phyloP scores from a whole-genome alignment of 2,329 filamentous ascomycete species.

The Emmonsia crescens region DNA sequence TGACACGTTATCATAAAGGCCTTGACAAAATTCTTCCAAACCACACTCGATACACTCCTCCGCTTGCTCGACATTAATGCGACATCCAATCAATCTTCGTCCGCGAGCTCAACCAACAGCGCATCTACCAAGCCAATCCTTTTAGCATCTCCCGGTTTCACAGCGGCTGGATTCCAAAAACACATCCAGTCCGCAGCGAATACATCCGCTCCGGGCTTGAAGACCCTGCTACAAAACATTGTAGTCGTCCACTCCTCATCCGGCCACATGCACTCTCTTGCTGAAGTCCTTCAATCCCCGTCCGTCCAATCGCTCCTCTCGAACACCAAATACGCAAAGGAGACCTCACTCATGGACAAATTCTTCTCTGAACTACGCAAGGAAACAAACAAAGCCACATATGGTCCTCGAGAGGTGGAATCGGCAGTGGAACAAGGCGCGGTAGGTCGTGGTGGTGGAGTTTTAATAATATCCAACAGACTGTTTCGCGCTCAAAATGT shows the following conservation, averaged over 20 bases:
- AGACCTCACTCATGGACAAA: slow-evolving; percentile 73
- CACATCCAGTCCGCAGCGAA: slow-evolving; percentile 56
- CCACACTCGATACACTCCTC: slow-evolving; percentile 61
- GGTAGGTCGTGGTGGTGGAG: slow-evolving; percentile 74
- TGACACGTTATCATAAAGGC: slow-evolving; percentile 36
- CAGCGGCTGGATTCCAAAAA: slow-evolving; percentile 67
- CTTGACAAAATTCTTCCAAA: slow-evolving; percentile 66
- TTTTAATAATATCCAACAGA: slow-evolving; percentile 75
- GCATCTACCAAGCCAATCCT: slow-evolving; percentile 54
- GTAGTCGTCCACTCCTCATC: slow-evolving; percentile 73
- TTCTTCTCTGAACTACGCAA: slow-evolving; percentile 67
- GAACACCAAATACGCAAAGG: slow-evolving; percentile 77
- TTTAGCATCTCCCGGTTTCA: slow-evolving; percentile 81
- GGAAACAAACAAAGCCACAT: slow-evolving; percentile 84
- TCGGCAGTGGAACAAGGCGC: slow-evolving; percentile 77
- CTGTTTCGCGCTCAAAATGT: slow-evolving; percentile 79
- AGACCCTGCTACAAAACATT: slow-evolving; percentile 55
- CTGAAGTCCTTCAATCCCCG: slow-evolving; percentile 73
- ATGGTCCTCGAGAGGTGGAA: slow-evolving; percentile 73
- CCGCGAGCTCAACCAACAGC: slow-evolving; percentile 35
- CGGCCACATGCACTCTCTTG: slow-evolving; percentile 75
- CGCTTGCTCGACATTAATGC: slow-evolving; percentile 63
- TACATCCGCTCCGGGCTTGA: slow-evolving; percentile 46
- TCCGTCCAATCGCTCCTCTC: slow-evolving; percentile 67
- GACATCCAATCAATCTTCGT: slow-evolving; percentile 27